Conservation (phyloP, 2,329 filamentous ascomycete genomes). For the Ilyonectria mors-panacis region DNA sequence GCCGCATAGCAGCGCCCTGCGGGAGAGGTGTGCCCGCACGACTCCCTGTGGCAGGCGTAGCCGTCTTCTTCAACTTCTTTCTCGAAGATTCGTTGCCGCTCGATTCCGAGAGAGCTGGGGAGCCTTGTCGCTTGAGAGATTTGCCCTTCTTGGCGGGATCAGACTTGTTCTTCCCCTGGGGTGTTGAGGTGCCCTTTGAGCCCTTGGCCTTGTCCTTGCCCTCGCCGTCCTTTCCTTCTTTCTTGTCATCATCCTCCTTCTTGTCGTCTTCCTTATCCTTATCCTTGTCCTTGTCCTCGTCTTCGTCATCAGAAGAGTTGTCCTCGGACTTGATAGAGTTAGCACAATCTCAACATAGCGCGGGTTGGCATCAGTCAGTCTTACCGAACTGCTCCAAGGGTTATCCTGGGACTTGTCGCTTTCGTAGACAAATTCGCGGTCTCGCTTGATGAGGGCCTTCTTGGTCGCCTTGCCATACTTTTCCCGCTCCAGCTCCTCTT, state of each 20-base stretch:
- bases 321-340: conserved; percentile 63
- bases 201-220: conserved; percentile 67
- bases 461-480: conserved; percentile 82
- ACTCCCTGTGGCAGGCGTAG: conserved; percentile 64
- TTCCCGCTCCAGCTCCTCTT: conserved; percentile 78
- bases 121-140: conserved; percentile 86
- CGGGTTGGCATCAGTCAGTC: conserved; percentile 4
- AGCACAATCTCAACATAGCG: conserved; percentile 28
- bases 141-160: conserved; percentile 67
- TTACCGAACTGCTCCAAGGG: conserved; percentile 58
- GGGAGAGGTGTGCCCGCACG: conserved; percentile 70
- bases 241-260: conserved; percentile 73
- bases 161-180: conserved; percentile 63
- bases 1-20: conserved; percentile 55
- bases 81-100: conserved; percentile 92
- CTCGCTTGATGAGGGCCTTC: conserved; percentile 86
- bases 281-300: conserved; percentile 54
- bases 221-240: conserved; percentile 70
- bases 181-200: conserved; percentile 76
- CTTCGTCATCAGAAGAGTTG: conserved; percentile 56
- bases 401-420: conserved; percentile 71
- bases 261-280: conserved; percentile 71
- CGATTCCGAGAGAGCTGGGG: conserved; percentile 89
- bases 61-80: conserved; percentile 80
- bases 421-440: conserved; percentile 90